Evolutionary conservation across 495 filamentous ascomycete genomes (phyloP), one percentile per base, ranked within the genome.

Genomic region (Chaetomium tenue): DNA sequence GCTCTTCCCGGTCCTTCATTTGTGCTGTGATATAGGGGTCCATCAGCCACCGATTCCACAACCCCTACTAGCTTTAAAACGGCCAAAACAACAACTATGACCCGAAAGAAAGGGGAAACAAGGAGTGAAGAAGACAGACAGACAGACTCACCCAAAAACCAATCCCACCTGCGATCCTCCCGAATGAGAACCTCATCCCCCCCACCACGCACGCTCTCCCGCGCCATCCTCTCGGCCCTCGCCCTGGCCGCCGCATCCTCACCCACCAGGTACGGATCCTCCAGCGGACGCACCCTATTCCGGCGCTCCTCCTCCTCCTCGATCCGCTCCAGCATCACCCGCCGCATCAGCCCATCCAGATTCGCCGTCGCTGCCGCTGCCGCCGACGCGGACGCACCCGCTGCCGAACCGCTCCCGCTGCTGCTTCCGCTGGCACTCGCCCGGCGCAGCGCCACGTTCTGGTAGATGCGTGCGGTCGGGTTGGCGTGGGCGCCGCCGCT

Each of bases 191-290:
- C 60, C 58, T 79, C 77, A 15, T 81, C 77, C 1, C 76, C 79
- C 33, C 71, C 33, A 11, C 33, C 33, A 3, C 33, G 74, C 71
- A 79, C 73, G 39, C 72, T 75, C 73, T 83, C 76, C 53, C 79
- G 63, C 39, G 76, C 79, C 54, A 81, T 62, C 65, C 82, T 75
- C 73, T 81, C 77, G 48, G 64, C 66, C 57, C 77, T 65, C 22
- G 80, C 81, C 55, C 68, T 63, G 22, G 72, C 71, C 22, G 82
- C 82, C 13, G 78, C 82, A 63, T 77, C 74, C 71, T 85, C 82
- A 39, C 82, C 82, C 0, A 83, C 82, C 8, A 84, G 74, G 23
- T 81, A 74, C 8, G 81, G 82, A 64, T 84, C 82, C 68, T 84
- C 82, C 25, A 81, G 75, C 26, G 79, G 80, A n/a, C 79, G 70